Evolutionary conservation across 108 stramenopile genomes (phyloP).

Genomic region (Fistulifera solaris): DNA sequence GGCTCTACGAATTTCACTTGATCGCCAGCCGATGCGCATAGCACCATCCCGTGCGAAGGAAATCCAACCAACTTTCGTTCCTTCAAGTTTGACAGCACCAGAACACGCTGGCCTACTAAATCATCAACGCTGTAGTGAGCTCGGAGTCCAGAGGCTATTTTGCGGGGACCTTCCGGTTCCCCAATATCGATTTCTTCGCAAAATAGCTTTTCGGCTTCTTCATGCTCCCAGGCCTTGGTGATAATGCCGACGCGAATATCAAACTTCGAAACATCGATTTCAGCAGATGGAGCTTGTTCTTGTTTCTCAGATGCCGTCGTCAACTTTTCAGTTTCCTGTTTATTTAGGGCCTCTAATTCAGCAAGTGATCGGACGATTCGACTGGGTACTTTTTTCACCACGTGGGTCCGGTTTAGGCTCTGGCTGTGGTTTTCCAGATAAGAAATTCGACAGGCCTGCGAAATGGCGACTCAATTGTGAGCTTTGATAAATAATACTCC

Average conservation of each 20-base stretch:
- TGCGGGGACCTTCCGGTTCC: constrained; percentile 58
- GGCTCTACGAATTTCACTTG: constrained; percentile 73
- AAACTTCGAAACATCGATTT: constrained; percentile 56
- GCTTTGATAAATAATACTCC: neutral
- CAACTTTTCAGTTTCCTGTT: constrained; percentile 6
- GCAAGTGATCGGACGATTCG: constrained; percentile 10
- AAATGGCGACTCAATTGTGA: neutral
- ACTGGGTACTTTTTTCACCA: constrained; percentile 1
- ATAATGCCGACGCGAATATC: constrained; percentile 79
- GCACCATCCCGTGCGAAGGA: constrained; percentile 87
- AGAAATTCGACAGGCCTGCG: constrained; percentile 3
- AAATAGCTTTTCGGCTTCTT: constrained; percentile 82
- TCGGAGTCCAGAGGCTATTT: constrained; percentile 82
- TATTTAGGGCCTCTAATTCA: constrained; percentile 9
- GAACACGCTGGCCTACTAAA: constrained; percentile 57
- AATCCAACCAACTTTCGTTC: constrained; percentile 77
- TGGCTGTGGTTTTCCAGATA: constrained; percentile 11
- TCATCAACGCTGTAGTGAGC: constrained; percentile 66
- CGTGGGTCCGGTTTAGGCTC: constrained; percentile 9
- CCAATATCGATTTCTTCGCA: constrained; percentile 94
- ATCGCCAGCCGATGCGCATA: constrained; percentile 76
- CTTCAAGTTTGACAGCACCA: constrained; percentile 90
- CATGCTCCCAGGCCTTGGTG: constrained; percentile 81
- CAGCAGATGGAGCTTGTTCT: constrained; percentile 1
- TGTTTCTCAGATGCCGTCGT: constrained; percentile 12